These are phyloP conservation scores for Cryphonectria nitschkei DNA, from an alignment of 2,329 filamentous ascomycete species.

Conservation along the genomic window DNA sequence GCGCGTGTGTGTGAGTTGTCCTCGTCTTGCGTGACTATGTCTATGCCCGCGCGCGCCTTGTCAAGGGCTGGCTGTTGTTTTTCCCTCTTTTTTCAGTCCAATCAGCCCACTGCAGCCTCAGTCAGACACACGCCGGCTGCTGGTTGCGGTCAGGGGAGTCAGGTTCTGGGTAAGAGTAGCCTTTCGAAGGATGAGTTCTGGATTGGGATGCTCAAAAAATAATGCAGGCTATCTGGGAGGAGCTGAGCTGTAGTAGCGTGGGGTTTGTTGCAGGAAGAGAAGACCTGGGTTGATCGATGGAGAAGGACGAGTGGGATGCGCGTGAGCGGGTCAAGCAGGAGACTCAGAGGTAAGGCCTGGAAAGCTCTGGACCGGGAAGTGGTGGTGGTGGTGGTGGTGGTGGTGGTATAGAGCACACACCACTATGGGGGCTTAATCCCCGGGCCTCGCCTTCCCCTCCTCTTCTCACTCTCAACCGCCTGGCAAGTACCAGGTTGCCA, in stretches of 20 bases:
- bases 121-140: neutral
- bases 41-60: neutral
- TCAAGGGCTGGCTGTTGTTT: neutral
- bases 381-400: neutral
- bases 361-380: constrained; percentile 10
- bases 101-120: constrained; percentile 7
- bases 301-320: constrained; percentile 34
- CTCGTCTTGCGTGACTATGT: constrained; percentile 7
- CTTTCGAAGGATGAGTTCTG: constrained; percentile 9
- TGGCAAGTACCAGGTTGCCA: neutral
- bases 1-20: constrained; percentile 35
- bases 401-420: no score
- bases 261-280: constrained; percentile 43
- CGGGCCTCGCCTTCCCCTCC: constrained; percentile 3
- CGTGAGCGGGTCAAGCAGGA: constrained; percentile 1
- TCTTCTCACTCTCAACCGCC: no score
- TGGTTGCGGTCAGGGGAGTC: neutral
- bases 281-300: constrained; percentile 32
- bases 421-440: neutral
- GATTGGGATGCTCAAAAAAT: constrained; percentile 13
- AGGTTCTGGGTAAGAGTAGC: neutral
- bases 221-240: constrained; percentile 27
- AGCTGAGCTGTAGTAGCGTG: constrained; percentile 39
- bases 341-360: neutral
- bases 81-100: neutral